Conservation (phyloP, 2,329 filamentous ascomycete species). For the Pleoardoris graminearum region DNA sequence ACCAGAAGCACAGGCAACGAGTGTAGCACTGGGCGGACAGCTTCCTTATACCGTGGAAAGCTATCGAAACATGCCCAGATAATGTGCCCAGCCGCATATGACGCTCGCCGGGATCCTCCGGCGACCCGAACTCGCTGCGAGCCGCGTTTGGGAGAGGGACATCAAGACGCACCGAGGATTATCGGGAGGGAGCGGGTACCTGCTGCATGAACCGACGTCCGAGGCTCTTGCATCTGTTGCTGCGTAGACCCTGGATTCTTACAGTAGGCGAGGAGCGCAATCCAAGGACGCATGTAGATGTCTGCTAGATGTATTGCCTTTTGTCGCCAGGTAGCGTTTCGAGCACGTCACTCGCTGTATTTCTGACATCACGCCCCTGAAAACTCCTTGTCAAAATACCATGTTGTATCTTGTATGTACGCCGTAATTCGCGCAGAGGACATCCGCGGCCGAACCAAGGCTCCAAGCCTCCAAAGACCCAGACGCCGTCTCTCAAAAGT, state of each 20-base stretch:
- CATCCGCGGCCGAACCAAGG: slow-evolving; percentile 41
- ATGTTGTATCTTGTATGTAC: slow-evolving; percentile 29
- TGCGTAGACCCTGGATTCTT: too few relatives aligned
- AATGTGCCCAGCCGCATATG: background rate
- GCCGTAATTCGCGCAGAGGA: slow-evolving; percentile 23
- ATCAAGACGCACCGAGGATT: background rate
- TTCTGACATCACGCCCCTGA: background rate
- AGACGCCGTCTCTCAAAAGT: slow-evolving; percentile 27
- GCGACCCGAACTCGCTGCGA: background rate
- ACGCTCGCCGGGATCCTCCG: background rate
- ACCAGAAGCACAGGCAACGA: background rate
- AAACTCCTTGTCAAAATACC: background rate
- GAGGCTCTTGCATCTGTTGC: background rate
- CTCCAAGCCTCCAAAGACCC: slow-evolving; percentile 19
- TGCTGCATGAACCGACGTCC: slow-evolving; percentile 7
- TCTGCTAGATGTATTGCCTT: too few relatives aligned
- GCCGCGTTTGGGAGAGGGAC: slow-evolving; percentile 4
- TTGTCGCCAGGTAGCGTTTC: background rate
- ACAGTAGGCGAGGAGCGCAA: too few relatives aligned
- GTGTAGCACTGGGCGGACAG: slow-evolving; percentile 3
- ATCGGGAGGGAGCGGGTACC: slow-evolving; percentile 5
- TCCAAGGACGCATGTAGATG: too few relatives aligned
- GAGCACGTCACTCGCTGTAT: background rate
- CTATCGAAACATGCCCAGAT: slow-evolving; percentile 3
- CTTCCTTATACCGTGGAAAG: background rate